Base-by-base conservation (phyloP, 345 rosid genomes). In the Populus euphratica region DNA sequence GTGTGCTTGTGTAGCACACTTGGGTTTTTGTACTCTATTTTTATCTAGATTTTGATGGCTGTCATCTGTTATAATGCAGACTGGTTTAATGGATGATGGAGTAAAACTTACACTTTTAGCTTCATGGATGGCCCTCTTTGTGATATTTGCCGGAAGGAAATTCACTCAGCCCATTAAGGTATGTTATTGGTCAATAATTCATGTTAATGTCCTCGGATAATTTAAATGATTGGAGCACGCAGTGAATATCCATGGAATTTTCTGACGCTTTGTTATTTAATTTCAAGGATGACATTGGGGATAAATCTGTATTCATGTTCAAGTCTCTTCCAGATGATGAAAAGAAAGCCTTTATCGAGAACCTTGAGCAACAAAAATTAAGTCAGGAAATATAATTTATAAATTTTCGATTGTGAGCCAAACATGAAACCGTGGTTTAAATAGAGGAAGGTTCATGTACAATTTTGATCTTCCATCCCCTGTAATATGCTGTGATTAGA, bases 101-200 rank as follows among this genome's bases (percentile, higher is more conserved):
- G 82, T 61, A 35, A 91, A 95, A 80, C 88, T 88, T 41, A 77
- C 87, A 67, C 81, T 95, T 73, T 79, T 95, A n/a, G 98, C 90
- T 77, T 88, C 91, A 33, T 93, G 98, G 97, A 90, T 91, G 94
- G 79, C 88, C 12, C 93, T 95, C 56, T 91, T 93, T 67, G 77
- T 89, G 50, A 83, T 95, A 81, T 95, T 95, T 85, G 93, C 99
- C 5, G 99, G 94, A 68, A 87, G 98, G 82, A 94, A 95, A 79
- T 95, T 95, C 78, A 90, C 98, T 61, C 98, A 93, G 83, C 96
- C 96, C 36, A 84, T 95, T 23, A 93, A 95, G 98, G 98, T 90
- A 86, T 44, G 0, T 21, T 80, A 16, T 73, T 38, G 21, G 14
- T 70, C n/a, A 50, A 59, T 7, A 20, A 23, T 39, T 59, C 10